phyloP scores from a whole-genome alignment of 257 asterid species.

The Ocimum tenuiflorum region DNA sequence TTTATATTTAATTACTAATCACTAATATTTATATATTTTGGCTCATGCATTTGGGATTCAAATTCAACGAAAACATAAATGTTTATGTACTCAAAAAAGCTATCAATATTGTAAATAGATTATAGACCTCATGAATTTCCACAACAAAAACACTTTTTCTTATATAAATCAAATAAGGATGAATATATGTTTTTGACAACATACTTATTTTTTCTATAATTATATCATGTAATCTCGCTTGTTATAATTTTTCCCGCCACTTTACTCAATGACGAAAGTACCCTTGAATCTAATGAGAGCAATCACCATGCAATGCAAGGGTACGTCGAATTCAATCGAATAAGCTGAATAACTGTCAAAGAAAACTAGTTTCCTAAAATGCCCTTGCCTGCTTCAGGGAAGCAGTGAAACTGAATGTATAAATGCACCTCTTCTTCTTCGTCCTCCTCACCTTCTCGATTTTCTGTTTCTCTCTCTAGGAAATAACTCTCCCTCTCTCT shows the following conservation, averaged over 20 bases:
- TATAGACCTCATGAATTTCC: too few species aligned
- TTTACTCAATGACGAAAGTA: conserved; percentile 15
- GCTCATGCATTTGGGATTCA: too few species aligned
- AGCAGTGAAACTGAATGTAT: conserved; percentile 19
- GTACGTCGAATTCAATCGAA: conserved; percentile 6
- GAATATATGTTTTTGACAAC: too few species aligned
- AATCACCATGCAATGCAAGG: conserved; percentile 15
- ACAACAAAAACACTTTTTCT: too few species aligned
- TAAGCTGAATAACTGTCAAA: conserved; percentile 10
- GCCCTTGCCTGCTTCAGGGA: conserved; percentile 26
- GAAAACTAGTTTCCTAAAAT: conserved; percentile 18
- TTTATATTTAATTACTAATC: too few species aligned
- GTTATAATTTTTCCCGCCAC: conserved; percentile 25
- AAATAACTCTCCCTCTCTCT: not conserved
- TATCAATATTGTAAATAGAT: too few species aligned
- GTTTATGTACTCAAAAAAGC: too few species aligned
- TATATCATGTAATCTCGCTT: not conserved
- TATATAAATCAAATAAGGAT: too few species aligned
- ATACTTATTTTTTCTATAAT: too few species aligned
- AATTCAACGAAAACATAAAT: too few species aligned
- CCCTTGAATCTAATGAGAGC: conserved; percentile 15
- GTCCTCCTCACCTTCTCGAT: conserved; percentile 20
- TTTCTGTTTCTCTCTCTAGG: conserved; percentile 23
- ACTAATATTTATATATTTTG: too few species aligned
- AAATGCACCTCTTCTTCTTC: conserved; percentile 22